Conservation (phyloP, 805 yeast species). For the Candida lessepsii region DNA sequence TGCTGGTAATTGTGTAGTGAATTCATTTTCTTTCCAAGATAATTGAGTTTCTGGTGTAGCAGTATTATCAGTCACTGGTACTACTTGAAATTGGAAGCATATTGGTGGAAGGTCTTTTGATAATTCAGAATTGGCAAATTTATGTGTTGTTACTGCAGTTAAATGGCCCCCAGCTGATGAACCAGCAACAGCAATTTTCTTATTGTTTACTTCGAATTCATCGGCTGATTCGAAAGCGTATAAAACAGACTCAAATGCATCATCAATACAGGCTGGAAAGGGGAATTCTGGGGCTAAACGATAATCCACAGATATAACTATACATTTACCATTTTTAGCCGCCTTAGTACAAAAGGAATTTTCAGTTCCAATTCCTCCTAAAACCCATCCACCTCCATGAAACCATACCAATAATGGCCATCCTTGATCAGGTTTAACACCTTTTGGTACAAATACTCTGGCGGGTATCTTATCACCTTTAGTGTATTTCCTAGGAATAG, state of each 20-base stretch:
- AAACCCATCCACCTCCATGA: conserved; percentile 49
- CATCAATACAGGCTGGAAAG: conserved; percentile 48
- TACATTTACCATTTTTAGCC: conserved; percentile 33
- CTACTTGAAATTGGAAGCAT: conserved; percentile 40
- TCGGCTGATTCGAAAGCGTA: conserved; percentile 23
- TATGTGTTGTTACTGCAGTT: conserved; percentile 37
- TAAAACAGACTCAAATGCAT: conserved; percentile 37
- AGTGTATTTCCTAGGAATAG: conserved; percentile 26
- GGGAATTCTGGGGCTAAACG: conserved; percentile 50
- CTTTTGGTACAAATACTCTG: conserved; percentile 40
- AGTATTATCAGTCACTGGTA: conserved; percentile 45
- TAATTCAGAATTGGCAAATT: conserved; percentile 26
- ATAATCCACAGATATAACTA: conserved; percentile 49
- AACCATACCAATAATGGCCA: conserved; percentile 39
- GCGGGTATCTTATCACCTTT: conserved; percentile 26
- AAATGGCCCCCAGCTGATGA: conserved; percentile 48
- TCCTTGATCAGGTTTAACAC: conserved; percentile 30
- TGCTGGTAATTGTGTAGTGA: conserved; percentile 45
- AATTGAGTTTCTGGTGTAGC: conserved; percentile 32
- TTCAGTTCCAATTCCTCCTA: conserved; percentile 40
- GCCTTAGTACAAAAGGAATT: conserved; percentile 43
- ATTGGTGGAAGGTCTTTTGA: conserved; percentile 29
- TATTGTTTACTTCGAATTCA: conserved; percentile 25
- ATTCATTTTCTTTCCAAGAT: conserved; percentile 40
- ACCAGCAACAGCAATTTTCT: conserved; percentile 42